Evolutionary conservation across 2,329 filamentous ascomycete species (phyloP).

Genomic region (Lachnellula suecica): DNA sequence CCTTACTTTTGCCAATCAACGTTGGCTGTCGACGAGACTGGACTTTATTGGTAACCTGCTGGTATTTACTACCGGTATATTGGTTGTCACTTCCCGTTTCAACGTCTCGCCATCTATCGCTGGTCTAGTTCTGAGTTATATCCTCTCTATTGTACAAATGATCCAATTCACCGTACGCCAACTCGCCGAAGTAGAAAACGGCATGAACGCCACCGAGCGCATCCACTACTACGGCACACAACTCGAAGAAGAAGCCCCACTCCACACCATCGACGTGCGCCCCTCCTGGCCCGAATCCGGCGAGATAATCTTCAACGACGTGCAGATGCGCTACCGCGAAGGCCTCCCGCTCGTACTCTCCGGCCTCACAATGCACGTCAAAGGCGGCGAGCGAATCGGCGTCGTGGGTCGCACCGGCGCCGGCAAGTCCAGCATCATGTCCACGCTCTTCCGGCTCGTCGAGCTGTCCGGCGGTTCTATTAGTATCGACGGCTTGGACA

Average conservation of each 20-base stretch:
- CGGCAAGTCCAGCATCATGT: slow-evolving; percentile 83
- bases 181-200: slow-evolving; percentile 93
- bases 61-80: slow-evolving; percentile 83
- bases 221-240: slow-evolving; percentile 85
- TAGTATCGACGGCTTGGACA: slow-evolving; percentile 66
- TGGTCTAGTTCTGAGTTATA: slow-evolving; percentile 89
- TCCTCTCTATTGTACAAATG: slow-evolving; percentile 90
- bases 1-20: slow-evolving; percentile 91
- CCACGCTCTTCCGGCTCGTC: slow-evolving; percentile 74
- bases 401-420: slow-evolving; percentile 81
- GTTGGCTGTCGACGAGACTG: slow-evolving; percentile 84
- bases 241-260: slow-evolving; percentile 85
- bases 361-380: slow-evolving; percentile 69
- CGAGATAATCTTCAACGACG: slow-evolving; percentile 73
- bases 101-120: slow-evolving; percentile 79
- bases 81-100: slow-evolving; percentile 91
- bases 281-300: slow-evolving; percentile 83
- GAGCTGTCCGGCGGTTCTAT: slow-evolving; percentile 64
- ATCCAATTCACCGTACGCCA: slow-evolving; percentile 94
- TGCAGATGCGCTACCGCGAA: slow-evolving; percentile 76
- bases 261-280: slow-evolving; percentile 72
- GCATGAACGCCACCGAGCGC: slow-evolving; percentile 95
- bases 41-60: slow-evolving; percentile 82
- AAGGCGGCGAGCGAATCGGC: slow-evolving; percentile 75
- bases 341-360: slow-evolving; percentile 72